Conservation (phyloP, 192 early-diverging fungal genomes). For the Kappamyces sp. region DNA sequence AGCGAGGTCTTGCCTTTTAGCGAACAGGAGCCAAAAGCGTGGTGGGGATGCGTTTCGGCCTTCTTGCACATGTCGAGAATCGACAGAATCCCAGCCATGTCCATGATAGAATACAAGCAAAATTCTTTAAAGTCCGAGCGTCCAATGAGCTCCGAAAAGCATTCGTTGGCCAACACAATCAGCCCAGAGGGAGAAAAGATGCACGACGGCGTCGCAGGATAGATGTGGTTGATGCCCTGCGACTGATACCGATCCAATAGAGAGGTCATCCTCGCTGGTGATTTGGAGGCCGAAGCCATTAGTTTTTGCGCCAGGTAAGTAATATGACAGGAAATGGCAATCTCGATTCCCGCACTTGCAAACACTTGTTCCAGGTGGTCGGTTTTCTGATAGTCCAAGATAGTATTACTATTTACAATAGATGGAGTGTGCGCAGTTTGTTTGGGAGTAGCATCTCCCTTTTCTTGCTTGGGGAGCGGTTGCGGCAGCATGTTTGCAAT, state of each 20-base stretch:
- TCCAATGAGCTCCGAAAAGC: conserved; percentile 4
- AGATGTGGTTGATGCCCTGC: neutral
- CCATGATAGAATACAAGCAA: conserved; percentile 8
- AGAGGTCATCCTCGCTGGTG: neutral
- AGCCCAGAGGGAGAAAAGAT: conserved; percentile 6
- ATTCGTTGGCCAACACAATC: neutral
- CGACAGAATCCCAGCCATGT: conserved; percentile 6
- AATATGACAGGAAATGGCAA: conserved; percentile 10
- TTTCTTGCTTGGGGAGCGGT: neutral
- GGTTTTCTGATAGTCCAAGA: neutral
- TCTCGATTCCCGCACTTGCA: neutral
- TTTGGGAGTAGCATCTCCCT: neutral
- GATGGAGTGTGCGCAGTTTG: neutral
- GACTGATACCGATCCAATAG: neutral
- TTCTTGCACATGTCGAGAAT: conserved; percentile 1
- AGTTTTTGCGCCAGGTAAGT: neutral
- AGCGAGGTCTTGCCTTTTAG: neutral
- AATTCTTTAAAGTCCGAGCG: neutral
- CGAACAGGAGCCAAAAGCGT: neutral
- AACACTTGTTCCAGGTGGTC: conserved; percentile 7
- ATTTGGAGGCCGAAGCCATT: neutral
- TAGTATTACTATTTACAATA: neutral
- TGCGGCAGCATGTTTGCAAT: conserved; percentile 1
- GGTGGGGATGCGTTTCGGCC: neutral
- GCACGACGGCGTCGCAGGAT: conserved; percentile 1